Conservation (phyloP, 1,284 basidiomycete genomes). For the Irpex sp. region DNA sequence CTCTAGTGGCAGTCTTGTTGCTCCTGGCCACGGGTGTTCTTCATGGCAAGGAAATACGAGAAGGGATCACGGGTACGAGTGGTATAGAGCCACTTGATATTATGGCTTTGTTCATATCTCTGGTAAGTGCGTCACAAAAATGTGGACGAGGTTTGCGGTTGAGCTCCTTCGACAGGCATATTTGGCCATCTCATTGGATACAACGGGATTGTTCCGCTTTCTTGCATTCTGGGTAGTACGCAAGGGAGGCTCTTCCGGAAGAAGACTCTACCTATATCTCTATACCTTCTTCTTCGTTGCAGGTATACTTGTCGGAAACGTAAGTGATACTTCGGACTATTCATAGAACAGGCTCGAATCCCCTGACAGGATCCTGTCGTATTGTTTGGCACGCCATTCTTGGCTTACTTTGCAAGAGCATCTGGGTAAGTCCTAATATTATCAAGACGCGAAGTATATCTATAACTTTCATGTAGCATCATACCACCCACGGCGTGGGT, state of each 20-base stretch:
- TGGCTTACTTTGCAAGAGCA: conserved; percentile 82
- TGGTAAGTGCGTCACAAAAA: too few relatives aligned
- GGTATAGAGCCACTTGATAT: conserved; percentile 92
- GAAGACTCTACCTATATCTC: conserved; percentile 52
- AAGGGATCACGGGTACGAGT: conserved; percentile 72
- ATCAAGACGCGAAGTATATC: conserved; percentile 38
- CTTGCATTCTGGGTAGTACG: conserved; percentile 87
- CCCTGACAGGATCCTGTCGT: conserved; percentile 70
- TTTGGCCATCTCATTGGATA: conserved; percentile 90
- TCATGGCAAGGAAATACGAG: conserved; percentile 55
- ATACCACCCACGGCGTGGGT: conserved; percentile 60
- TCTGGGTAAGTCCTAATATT: conserved; percentile 43
- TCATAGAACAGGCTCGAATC: not conserved
- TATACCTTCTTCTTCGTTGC: conserved; percentile 48
- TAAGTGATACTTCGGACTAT: conserved; percentile 18
- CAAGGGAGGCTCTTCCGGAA: conserved; percentile 69
- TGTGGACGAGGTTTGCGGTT: too few relatives aligned
- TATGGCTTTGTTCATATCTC: conserved; percentile 86
- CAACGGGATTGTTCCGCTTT: conserved; percentile 83
- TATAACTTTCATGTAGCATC: conserved; percentile 31
- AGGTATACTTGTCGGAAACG: conserved; percentile 85
- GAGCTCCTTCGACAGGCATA: conserved; percentile 57
- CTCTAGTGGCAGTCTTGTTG: conserved; percentile 76
- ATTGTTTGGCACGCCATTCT: conserved; percentile 81
- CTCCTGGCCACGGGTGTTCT: conserved; percentile 78